Conservation (phyloP, 2,329 filamentous ascomycete species). For the Claviceps pusilla region DNA sequence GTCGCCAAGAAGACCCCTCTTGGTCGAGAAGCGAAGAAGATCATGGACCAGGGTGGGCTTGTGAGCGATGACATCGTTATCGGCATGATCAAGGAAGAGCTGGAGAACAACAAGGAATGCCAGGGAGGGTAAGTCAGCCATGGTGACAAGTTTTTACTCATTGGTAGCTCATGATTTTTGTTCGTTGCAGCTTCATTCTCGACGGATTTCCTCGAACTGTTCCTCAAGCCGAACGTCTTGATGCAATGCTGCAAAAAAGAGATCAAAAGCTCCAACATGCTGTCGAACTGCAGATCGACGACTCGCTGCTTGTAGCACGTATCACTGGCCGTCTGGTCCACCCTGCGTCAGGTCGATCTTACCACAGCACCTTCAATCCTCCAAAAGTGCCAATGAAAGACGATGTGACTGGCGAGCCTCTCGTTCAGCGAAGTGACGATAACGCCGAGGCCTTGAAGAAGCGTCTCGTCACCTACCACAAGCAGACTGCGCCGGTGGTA, state of each 20-base stretch:
- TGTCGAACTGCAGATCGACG: constrained; percentile 92
- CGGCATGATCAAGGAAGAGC: constrained; percentile 97
- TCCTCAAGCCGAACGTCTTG: constrained; percentile 83
- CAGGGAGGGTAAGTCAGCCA: constrained; percentile 65
- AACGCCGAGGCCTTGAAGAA: constrained; percentile 94
- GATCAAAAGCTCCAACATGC: constrained; percentile 84
- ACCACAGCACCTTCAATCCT: constrained; percentile 98
- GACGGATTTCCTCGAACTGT: constrained; percentile 97
- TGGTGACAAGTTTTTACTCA: neutral
- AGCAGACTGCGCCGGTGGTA: constrained; percentile 84
- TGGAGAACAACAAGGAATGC: constrained; percentile 88
- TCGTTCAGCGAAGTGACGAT: constrained; percentile 93
- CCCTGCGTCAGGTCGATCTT: constrained; percentile 87
- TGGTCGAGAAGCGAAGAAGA: constrained; percentile 96
- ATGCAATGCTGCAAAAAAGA: constrained; percentile 70
- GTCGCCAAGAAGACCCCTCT: constrained; percentile 94
- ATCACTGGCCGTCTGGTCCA: constrained; percentile 95
- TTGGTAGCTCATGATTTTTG: neutral
- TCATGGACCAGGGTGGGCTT: constrained; percentile 96
- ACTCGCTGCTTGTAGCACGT: constrained; percentile 78
- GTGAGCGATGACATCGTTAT: constrained; percentile 99
- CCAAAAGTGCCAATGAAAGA: constrained; percentile 90
- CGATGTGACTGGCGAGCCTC: constrained; percentile 88
- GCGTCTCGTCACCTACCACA: constrained; percentile 83
- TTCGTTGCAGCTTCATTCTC: constrained; percentile 68